Evolutionary conservation across 257 asterid genomes (phyloP).

Genomic region (Perilla frutescens): DNA sequence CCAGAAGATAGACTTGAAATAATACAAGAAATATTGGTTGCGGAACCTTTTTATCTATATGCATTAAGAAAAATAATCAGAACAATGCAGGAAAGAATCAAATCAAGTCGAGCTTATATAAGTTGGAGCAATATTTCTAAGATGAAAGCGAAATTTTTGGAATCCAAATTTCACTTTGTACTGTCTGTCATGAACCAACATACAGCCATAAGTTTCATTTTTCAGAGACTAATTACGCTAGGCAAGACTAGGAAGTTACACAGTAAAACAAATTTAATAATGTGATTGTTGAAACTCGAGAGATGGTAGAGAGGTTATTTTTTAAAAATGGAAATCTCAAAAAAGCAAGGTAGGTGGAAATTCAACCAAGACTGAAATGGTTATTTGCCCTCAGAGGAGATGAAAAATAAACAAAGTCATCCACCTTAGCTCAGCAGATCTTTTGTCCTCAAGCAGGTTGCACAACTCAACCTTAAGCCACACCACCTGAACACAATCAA

Average conservation of each 20-base stretch:
- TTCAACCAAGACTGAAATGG: constrained; percentile 2
- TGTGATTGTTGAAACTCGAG: no score
- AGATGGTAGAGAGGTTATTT: no score
- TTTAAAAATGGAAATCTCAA: background rate
- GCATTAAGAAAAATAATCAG: no score
- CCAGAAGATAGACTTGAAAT: constrained; percentile 11
- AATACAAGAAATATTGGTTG: background rate
- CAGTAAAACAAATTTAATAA: background rate
- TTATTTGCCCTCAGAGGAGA: background rate
- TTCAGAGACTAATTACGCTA: background rate
- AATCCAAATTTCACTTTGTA: no score
- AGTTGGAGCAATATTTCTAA: background rate
- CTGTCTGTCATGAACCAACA: no score
- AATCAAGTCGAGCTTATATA: no score
- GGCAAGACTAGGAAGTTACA: constrained; percentile 17
- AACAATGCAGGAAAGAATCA: no score
- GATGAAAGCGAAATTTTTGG: no score
- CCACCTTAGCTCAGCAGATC: constrained; percentile 84
- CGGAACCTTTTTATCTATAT: constrained; percentile 4
- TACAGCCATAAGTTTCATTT: no score
- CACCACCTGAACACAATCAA: constrained; percentile 40
- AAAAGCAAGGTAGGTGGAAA: constrained; percentile 1
- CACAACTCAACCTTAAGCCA: constrained; percentile 88
- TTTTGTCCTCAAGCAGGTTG: constrained; percentile 81
- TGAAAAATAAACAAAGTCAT: constrained; percentile 10